Percentiles rank a stretch among this genome's conserved stretches.
phyloP scores from a whole-genome alignment of 495 filamentous ascomycete species.

The Penicillium soppii region DNA sequence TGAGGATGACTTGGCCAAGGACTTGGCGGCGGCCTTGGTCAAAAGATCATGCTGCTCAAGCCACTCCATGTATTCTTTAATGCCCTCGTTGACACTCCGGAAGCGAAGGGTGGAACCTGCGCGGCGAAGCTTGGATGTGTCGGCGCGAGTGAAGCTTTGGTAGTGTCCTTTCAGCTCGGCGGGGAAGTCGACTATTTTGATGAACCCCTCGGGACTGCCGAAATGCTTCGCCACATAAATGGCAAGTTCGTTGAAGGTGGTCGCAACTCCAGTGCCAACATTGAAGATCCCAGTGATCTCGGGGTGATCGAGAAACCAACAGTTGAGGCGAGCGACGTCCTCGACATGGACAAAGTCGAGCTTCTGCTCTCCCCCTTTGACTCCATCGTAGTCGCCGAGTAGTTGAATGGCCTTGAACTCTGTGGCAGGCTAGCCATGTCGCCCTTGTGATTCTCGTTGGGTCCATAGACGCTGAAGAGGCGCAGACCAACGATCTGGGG shows the following conservation, averaged over 20 bases:
- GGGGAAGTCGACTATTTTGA: neutral
- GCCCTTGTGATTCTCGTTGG: neutral
- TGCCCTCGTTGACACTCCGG: neutral
- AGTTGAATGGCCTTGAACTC: conserved; percentile 3
- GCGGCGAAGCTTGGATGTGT: conserved; percentile 2
- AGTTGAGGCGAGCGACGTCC: conserved; percentile 6
- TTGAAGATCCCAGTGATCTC: conserved; percentile 4
- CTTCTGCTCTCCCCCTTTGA: conserved; percentile 1
- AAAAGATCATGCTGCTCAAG: neutral
- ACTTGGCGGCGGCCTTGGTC: neutral
- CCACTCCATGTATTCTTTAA: conserved; percentile 2
- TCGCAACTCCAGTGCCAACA: conserved; percentile 1
- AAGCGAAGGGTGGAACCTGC: neutral
- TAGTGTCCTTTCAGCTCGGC: neutral
- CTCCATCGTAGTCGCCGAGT: conserved; percentile 1
- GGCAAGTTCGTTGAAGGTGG: neutral
- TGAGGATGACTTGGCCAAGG: neutral
- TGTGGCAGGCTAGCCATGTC: neutral
- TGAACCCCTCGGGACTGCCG: neutral
- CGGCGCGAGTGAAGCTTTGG: conserved; percentile 2
- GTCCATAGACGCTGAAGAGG: conserved; percentile 4
- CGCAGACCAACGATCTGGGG: neutral
- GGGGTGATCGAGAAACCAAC: conserved; percentile 6
- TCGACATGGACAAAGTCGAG: conserved; percentile 5
- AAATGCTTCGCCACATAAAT: neutral